phyloP scores from a whole-genome alignment of 352 stramenopile genomes.

The Phytophthora crassamura region DNA sequence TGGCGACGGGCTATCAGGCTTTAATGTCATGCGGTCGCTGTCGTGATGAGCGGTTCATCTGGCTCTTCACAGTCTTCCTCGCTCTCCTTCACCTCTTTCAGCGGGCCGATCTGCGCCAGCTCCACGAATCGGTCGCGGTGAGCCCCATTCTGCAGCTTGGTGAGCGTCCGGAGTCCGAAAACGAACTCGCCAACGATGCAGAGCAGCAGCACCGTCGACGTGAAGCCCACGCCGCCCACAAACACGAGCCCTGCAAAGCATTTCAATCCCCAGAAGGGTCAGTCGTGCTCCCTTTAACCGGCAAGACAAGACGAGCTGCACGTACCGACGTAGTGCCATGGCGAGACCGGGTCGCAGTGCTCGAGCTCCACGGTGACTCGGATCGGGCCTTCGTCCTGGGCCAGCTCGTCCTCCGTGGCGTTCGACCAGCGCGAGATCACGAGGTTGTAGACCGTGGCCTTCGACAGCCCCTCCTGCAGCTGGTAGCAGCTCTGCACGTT shows the following conservation, averaged over 20 bases:
- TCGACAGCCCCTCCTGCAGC: conserved; percentile 42
- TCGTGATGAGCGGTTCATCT: conserved; percentile 28
- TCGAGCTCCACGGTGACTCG: conserved; percentile 40
- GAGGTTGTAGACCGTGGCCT: conserved; percentile 51
- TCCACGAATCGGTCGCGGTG: conserved; percentile 45
- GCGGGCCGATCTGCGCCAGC: conserved; percentile 41
- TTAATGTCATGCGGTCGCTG: conserved; percentile 1
- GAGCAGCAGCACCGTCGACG: conserved; percentile 48
- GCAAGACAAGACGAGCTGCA: background rate
- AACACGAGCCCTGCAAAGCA: conserved; percentile 40
- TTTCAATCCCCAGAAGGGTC: no score
- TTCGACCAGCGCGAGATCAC: conserved; percentile 43
- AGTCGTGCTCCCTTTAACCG: background rate
- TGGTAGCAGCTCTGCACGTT: conserved; percentile 41
- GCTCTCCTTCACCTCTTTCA: conserved; percentile 3
- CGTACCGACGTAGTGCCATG: conserved; percentile 50
- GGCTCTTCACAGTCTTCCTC: conserved; percentile 19
- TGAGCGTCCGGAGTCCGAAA: conserved; percentile 47
- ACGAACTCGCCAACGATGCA: conserved; percentile 58
- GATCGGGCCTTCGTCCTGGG: conserved; percentile 14
- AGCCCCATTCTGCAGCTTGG: conserved; percentile 42
- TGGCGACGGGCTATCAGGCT: conserved; percentile 2
- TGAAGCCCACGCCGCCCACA: conserved; percentile 50
- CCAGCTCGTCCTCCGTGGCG: background rate
- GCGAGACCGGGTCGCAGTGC: conserved; percentile 49